Evolutionary conservation across 768 basidiomycete species (phyloP), one percentile per base, ranked within the genome.

Genomic region (Dacryopinax spathularia): DNA sequence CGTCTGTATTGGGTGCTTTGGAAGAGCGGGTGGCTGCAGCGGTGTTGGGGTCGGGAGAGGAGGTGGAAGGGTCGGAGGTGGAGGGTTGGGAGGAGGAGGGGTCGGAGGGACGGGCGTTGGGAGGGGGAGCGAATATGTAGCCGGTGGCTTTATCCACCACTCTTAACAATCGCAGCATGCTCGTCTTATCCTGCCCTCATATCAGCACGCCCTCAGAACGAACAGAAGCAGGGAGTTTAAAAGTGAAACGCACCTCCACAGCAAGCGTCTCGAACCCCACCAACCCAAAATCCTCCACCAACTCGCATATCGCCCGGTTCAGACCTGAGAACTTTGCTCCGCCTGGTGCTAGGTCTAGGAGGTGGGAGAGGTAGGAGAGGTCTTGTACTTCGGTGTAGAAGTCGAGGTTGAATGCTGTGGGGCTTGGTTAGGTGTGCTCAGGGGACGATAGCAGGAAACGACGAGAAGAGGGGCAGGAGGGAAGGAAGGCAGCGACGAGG

Each of bases 371-470:
- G 72, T 97, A 87, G 0, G 87, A 86, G 0, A 99, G 79, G 71
- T 99, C 95, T 74, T 96, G 93, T 0, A 96, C 96, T 75, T 99
- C 93, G 39, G 96, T 97, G 73, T 98, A 98, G 73, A 89, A 99
- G 67, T 92, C 90, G 31, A 99, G 85, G 70, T 95, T 96, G 78
- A 99, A 98, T 43, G 95, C 95, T 96, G 68, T 10, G 25, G 29
- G 25, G 25, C 1, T 25, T 15, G 34, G 43, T 44, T n/a, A n/a
- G n/a, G n/a, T n/a, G n/a, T n/a, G n/a, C 22, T 0, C 9, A 35
- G 13, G 33, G 34, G 20, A 18, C 34, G 18, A 20, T 15, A 20
- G 12, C 29, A 13, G 34, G 13, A 22, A 43, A 22, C 36, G 33
- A 3, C 13, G 31, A 60, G 31, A 2, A 18, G 27, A 27, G 9